Conservation (phyloP, 352 stramenopile species). For the Phytophthora hybrid region DNA sequence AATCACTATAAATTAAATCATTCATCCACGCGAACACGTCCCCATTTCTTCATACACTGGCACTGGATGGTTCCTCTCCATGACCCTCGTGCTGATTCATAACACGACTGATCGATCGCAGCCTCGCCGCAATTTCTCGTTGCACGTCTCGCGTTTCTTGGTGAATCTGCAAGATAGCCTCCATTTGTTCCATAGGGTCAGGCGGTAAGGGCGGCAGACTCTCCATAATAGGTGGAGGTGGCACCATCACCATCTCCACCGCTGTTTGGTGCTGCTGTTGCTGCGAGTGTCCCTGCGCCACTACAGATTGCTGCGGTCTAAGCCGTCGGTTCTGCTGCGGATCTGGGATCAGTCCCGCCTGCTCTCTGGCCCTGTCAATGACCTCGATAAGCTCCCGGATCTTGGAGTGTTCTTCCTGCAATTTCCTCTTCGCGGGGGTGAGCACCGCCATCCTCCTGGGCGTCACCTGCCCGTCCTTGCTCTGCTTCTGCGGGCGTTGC, state of each 20-base stretch:
- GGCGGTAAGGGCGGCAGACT: slow-evolving; percentile 27
- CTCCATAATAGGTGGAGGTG: slow-evolving; percentile 32
- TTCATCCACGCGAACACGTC: slow-evolving; percentile 4
- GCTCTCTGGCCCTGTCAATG: slow-evolving; percentile 63
- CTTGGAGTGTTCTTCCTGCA: slow-evolving; percentile 60
- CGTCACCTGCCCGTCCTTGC: slow-evolving; percentile 14
- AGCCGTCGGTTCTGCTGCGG: slow-evolving; percentile 31
- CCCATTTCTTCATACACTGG: slow-evolving; percentile 55
- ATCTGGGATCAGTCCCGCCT: slow-evolving; percentile 36
- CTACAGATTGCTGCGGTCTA: slow-evolving; percentile 2
- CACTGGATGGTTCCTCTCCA: slow-evolving; percentile 65
- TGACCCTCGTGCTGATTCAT: slow-evolving; percentile 51
- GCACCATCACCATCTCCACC: slow-evolving; percentile 29
- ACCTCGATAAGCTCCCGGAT: slow-evolving; percentile 68
- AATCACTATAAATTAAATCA: slow-evolving; percentile 33
- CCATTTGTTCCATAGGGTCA: slow-evolving; percentile 53
- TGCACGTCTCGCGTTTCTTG: slow-evolving; percentile 65
- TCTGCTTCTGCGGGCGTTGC: slow-evolving; percentile 29
- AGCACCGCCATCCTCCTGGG: slow-evolving; percentile 22
- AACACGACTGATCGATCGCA: slow-evolving; percentile 49
- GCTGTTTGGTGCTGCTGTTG: slow-evolving; percentile 24
- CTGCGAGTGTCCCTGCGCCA: slow-evolving; percentile 4
- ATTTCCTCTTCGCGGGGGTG: slow-evolving; percentile 57
- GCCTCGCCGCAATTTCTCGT: slow-evolving; percentile 56
- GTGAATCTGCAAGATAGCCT: slow-evolving; percentile 64